phyloP scores from a whole-genome alignment of 208 protist species.

The Herpetomonas samuelpessoai region DNA sequence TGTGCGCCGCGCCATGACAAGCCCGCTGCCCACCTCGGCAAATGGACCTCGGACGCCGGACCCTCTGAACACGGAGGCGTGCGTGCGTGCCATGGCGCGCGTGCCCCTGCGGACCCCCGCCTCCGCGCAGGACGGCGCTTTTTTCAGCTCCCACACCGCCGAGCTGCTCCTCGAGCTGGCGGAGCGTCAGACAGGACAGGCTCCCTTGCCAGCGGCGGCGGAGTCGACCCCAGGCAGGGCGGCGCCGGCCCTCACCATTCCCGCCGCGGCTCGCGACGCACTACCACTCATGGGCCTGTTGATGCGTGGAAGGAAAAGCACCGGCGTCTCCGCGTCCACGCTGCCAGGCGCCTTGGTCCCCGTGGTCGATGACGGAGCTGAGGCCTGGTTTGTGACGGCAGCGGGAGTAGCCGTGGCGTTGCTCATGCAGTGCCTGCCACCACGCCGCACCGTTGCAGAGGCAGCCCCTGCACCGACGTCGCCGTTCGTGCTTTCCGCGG shows the following conservation, averaged over 20 bases:
- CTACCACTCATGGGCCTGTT: background rate
- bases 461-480: background rate
- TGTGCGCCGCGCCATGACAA: too few species aligned
- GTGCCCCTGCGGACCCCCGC: too few species aligned
- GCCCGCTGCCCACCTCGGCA: too few species aligned
- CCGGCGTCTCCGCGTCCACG: too few species aligned
- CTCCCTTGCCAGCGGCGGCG: too few species aligned
- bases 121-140: too few species aligned
- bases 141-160: background rate
- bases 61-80: too few species aligned
- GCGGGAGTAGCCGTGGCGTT: conserved; percentile 20
- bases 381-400: background rate
- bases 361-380: background rate
- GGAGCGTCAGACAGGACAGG: background rate
- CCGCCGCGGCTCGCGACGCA: background rate
- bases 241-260: background rate
- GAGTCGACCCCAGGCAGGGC: too few species aligned
- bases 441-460: background rate
- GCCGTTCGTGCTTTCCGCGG: conserved; percentile 1
- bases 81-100: too few species aligned
- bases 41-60: too few species aligned
- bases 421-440: conserved; percentile 36
- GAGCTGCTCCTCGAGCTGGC: background rate
- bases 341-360: background rate
- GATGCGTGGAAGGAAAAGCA: too few species aligned